Evolutionary conservation across 2,329 filamentous ascomycete genomes (phyloP).

Genomic region (Leptographium procerum): DNA sequence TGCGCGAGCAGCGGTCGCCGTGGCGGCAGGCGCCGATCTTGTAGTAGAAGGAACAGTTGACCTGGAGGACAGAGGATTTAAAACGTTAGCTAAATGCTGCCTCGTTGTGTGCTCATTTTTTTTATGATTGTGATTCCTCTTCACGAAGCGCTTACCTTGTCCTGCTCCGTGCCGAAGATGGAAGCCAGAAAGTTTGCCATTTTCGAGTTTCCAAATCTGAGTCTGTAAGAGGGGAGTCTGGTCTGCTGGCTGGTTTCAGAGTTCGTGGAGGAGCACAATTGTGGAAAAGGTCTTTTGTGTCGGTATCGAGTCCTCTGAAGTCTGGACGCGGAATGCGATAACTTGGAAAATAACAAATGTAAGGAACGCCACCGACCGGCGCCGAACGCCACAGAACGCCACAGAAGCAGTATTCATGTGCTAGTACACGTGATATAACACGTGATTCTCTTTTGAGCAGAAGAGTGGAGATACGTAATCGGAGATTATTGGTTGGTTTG

Average conservation of each 20-base stretch:
- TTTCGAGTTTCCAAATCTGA: constrained; percentile 11
- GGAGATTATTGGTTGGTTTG: background rate
- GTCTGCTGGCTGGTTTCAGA: background rate
- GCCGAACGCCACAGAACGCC: background rate
- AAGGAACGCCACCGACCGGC: background rate
- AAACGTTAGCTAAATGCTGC: background rate
- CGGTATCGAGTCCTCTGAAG: background rate
- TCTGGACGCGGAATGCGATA: background rate
- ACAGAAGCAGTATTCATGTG: background rate
- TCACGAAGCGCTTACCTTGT: constrained; percentile 65
- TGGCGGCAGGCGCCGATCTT: constrained; percentile 99
- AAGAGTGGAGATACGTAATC: background rate
- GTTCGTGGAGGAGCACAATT: background rate
- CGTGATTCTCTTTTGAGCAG: background rate
- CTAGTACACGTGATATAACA: background rate
- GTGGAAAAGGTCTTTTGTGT: background rate
- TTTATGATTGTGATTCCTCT: no score
- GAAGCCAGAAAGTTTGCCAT: constrained; percentile 99
- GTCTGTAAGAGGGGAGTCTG: background rate
- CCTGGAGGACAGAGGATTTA: constrained; percentile 22
- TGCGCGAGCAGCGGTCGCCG: constrained; percentile 94
- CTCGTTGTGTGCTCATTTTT: background rate
- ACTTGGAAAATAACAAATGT: background rate
- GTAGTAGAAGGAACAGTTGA: constrained; percentile 99
- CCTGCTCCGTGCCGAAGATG: constrained; percentile 99